Evolutionary conservation across 202 grass and related monocot genomes (phyloP).

Genomic region (Setaria viridis): DNA sequence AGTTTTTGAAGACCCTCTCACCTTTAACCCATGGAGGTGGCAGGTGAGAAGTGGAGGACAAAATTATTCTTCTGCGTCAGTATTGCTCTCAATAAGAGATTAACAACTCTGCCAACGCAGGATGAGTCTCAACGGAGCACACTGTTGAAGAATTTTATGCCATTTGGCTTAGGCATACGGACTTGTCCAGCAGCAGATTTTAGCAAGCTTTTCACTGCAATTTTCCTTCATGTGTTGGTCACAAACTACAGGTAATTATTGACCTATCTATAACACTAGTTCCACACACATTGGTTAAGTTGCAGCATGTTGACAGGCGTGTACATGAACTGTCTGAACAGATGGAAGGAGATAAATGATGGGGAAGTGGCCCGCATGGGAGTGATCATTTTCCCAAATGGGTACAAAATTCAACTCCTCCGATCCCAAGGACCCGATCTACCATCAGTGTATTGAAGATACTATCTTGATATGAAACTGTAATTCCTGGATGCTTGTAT

Average conservation of each 20-base stretch:
- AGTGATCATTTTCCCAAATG: conserved; percentile 48
- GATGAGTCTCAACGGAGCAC: too few relatives aligned
- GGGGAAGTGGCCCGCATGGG: conserved; percentile 50
- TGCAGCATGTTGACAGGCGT: background rate
- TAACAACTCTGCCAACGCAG: too few relatives aligned
- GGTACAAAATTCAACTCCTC: conserved; percentile 50
- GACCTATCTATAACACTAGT: background rate
- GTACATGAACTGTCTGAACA: background rate
- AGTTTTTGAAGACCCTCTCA: conserved; percentile 62
- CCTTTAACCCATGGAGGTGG: conserved; percentile 79
- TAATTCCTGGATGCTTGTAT: too few relatives aligned
- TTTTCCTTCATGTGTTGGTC: too few relatives aligned
- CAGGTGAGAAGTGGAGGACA: conserved; percentile 40
- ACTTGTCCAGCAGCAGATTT: too few relatives aligned
- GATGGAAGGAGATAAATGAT: conserved; percentile 45
- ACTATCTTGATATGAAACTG: too few relatives aligned
- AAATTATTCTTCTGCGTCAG: too few relatives aligned
- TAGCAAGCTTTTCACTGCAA: too few relatives aligned
- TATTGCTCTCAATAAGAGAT: too few relatives aligned
- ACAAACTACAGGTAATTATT: conserved; percentile 14
- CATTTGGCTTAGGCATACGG: too few relatives aligned
- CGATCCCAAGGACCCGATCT: background rate
- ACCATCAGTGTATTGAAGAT: too few relatives aligned
- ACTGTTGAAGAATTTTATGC: too few relatives aligned
- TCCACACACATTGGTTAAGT: background rate